phyloP scores from a whole-genome alignment of 208 protist species.

The Strigomonas culicis region DNA sequence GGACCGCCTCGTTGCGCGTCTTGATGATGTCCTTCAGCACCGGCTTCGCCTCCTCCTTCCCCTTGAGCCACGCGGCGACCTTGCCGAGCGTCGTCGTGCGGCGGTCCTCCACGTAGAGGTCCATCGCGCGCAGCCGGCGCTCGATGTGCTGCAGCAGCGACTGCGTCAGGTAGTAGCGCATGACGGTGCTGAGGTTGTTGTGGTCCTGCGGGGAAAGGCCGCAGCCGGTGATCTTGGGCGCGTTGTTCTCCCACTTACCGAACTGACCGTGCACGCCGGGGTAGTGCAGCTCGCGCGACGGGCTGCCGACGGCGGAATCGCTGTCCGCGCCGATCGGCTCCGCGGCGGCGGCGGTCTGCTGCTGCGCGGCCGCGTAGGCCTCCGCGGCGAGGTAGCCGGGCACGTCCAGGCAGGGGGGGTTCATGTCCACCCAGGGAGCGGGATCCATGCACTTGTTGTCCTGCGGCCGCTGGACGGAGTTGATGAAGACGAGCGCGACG shows the following conservation, averaged over 20 bases:
- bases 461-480: slow-evolving; percentile 51
- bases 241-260: slow-evolving; percentile 44
- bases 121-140: slow-evolving; percentile 54
- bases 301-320: neutral
- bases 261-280: slow-evolving; percentile 32
- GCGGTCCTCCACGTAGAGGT: slow-evolving; percentile 59
- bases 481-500: slow-evolving; percentile 63
- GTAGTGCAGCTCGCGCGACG: slow-evolving; percentile 19
- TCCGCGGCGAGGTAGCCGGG: slow-evolving; percentile 31
- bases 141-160: slow-evolving; percentile 68
- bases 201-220: slow-evolving; percentile 69
- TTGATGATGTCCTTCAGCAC: slow-evolving; percentile 19
- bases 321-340: neutral
- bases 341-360: slow-evolving; percentile 12
- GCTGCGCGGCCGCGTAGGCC: slow-evolving; percentile 14
- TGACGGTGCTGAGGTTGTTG: slow-evolving; percentile 46
- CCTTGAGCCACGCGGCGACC: slow-evolving; percentile 78
- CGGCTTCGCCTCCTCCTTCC: slow-evolving; percentile 61
- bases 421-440: slow-evolving; percentile 66
- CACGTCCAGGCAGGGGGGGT: slow-evolving; percentile 55
- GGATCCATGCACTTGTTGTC: slow-evolving; percentile 57
- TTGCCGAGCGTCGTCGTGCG: slow-evolving; percentile 77
- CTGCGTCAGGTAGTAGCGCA: slow-evolving; percentile 73
- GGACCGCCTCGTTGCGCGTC: neutral
- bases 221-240: slow-evolving; percentile 64